A percentile compares a stretch with the other conserved stretches of the same genome.
These are phyloP conservation scores for Mixia osmundae DNA, from an alignment of 1,284 basidiomycete genomes.

Conservation along the genomic window DNA sequence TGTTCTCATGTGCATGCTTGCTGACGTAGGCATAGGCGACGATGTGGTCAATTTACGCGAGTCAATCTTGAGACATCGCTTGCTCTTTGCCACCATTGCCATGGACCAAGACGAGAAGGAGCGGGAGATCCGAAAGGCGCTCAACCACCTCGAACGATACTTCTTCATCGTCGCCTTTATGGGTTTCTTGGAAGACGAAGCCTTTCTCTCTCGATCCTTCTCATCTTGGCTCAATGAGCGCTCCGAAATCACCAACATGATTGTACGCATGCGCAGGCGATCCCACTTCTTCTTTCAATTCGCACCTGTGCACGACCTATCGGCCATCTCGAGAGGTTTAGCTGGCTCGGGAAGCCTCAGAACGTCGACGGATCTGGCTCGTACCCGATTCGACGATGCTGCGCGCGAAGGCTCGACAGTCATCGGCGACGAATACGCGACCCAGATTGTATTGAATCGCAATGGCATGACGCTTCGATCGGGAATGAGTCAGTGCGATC, in stretches of 20 bases:
- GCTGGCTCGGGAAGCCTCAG: constrained; percentile 1
- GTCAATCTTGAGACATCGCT: constrained; percentile 54
- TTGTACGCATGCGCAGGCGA: constrained; percentile 54
- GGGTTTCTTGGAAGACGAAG: constrained; percentile 33
- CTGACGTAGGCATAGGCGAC: constrained; percentile 32
- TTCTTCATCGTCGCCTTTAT: constrained; percentile 92
- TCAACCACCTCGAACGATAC: constrained; percentile 32
- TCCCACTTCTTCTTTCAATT: constrained; percentile 55
- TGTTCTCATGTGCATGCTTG: constrained; percentile 2
- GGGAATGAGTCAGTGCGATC: too few relatives aligned
- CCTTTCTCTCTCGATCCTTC: too few relatives aligned
- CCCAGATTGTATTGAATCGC: constrained; percentile 75
- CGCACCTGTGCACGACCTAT: constrained; percentile 66
- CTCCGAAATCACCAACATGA: constrained; percentile 71
- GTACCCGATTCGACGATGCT: constrained; percentile 27
- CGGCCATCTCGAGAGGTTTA: constrained; percentile 19
- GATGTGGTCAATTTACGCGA: constrained; percentile 75
- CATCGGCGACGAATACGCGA: constrained; percentile 78
- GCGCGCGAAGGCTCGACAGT: constrained; percentile 61
- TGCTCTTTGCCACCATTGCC: constrained; percentile 59
- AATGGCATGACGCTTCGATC: constrained; percentile 76
- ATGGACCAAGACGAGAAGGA: constrained; percentile 32
- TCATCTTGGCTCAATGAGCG: constrained; percentile 31
- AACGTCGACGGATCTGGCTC: constrained; percentile 1
- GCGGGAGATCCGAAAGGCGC: constrained; percentile 23